phyloP scores from a whole-genome alignment of 768 basidiomycete species.

The Strobilomyces dryophilus region DNA sequence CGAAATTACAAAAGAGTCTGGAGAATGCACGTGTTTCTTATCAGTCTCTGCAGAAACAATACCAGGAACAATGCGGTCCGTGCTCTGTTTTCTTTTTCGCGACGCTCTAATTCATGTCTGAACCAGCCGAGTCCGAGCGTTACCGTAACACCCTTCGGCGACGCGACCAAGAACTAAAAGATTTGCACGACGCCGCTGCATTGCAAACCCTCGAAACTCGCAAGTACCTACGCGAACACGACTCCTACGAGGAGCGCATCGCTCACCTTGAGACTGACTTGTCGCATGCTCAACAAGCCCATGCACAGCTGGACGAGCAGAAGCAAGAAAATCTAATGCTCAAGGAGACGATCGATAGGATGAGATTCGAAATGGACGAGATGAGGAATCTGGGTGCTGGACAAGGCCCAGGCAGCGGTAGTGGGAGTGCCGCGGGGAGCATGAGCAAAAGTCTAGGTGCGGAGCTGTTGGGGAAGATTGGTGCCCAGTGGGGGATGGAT shows the following conservation, averaged over 20 bases:
- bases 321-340: conserved; percentile 91
- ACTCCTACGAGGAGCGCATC: conserved; percentile 69
- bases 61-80: conserved; percentile 82
- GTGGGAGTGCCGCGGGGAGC: conserved; percentile 49
- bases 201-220: conserved; percentile 61
- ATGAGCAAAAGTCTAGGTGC: conserved; percentile 74
- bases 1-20: conserved; percentile 67
- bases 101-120: neutral
- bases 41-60: conserved; percentile 77
- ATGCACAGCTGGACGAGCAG: conserved; percentile 79
- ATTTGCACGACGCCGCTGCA: conserved; percentile 53
- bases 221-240: conserved; percentile 66
- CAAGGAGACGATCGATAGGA: conserved; percentile 94
- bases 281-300: conserved; percentile 60
- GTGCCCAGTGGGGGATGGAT: conserved; percentile 38
- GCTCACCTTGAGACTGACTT: conserved; percentile 70
- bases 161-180: conserved; percentile 70
- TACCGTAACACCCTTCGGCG: conserved; percentile 70
- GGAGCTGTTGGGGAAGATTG: conserved; percentile 65
- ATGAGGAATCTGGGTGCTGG: conserved; percentile 52
- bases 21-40: conserved; percentile 73
- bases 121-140: conserved; percentile 68
- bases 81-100: conserved; percentile 12
- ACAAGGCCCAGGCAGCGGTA: conserved; percentile 38
- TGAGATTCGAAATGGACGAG: conserved; percentile 93